phyloP scores from a whole-genome alignment of 2,329 filamentous ascomycete species.

The Sporothrix euskadiensis region DNA sequence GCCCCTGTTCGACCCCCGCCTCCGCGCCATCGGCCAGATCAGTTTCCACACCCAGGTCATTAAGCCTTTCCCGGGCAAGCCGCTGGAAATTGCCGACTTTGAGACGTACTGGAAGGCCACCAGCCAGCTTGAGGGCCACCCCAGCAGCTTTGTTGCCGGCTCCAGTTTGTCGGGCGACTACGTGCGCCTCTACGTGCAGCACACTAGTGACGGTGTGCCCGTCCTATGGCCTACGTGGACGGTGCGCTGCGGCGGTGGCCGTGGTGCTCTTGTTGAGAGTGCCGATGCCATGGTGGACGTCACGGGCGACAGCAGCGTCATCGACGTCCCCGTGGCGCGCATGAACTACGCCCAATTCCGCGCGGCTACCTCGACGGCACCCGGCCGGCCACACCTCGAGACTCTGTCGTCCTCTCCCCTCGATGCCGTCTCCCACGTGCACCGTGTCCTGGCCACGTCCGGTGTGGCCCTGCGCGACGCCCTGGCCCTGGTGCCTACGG shows the following conservation, averaged over 20 bases:
- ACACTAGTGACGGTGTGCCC: constrained; percentile 83
- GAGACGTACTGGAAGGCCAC: constrained; percentile 99
- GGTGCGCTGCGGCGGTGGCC: constrained; percentile 63
- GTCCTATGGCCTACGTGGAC: constrained; percentile 87
- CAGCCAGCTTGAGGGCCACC: constrained; percentile 83
- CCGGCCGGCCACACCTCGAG: constrained; percentile 48
- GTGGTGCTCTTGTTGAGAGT: background rate
- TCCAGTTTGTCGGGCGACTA: constrained; percentile 97
- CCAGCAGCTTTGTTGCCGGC: constrained; percentile 85
- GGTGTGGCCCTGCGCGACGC: constrained; percentile 80
- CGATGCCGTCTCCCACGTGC: constrained; percentile 63
- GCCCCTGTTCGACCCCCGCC: constrained; percentile 86
- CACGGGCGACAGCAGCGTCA: constrained; percentile 33
- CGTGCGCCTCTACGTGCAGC: constrained; percentile 84
- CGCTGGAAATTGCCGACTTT: constrained; percentile 95
- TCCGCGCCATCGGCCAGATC: constrained; percentile 89
- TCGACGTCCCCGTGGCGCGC: constrained; percentile 80
- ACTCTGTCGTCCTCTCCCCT: constrained; percentile 49
- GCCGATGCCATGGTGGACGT: background rate
- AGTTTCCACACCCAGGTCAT: constrained; percentile 95
- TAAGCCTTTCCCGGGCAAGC: constrained; percentile 89
- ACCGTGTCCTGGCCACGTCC: constrained; percentile 70
- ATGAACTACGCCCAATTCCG: constrained; percentile 74
- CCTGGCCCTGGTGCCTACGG: constrained; percentile 69
- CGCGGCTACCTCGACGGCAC: constrained; percentile 49